These are phyloP conservation scores for Vitis rotundifolia DNA, from an alignment of 164 flowering plant species.

Conservation along the genomic window DNA sequence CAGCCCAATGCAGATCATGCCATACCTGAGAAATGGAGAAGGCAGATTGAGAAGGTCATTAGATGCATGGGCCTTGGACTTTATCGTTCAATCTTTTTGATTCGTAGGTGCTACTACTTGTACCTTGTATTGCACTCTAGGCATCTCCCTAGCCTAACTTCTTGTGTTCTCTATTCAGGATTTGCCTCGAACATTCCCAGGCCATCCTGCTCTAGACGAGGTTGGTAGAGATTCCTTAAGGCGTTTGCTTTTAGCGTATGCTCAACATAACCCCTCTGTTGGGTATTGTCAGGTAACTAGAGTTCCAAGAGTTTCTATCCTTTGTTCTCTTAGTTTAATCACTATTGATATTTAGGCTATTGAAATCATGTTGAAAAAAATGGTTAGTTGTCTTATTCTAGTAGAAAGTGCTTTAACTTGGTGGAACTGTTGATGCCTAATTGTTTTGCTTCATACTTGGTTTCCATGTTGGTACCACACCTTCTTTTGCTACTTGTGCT, in stretches of 20 bases:
- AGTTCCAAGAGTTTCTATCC: background rate
- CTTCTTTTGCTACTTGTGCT: too few species aligned
- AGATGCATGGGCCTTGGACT: slow-evolving; percentile 52
- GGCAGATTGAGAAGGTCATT: slow-evolving; percentile 95
- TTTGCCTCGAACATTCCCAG: slow-evolving; percentile 86
- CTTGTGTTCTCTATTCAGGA: slow-evolving; percentile 24
- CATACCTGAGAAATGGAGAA: slow-evolving; percentile 71
- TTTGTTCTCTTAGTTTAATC: too few species aligned
- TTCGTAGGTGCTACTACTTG: slow-evolving; percentile 35
- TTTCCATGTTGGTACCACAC: too few species aligned
- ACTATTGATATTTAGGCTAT: too few species aligned
- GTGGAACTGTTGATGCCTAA: too few species aligned
- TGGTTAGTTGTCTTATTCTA: too few species aligned
- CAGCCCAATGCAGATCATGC: background rate
- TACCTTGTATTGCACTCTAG: slow-evolving; percentile 12
- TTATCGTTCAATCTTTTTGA: slow-evolving; percentile 32
- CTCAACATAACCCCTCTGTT: slow-evolving; percentile 93
- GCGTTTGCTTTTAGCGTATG: slow-evolving; percentile 91
- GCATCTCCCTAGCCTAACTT: slow-evolving; percentile 20
- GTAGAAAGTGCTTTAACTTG: too few species aligned
- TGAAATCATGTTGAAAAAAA: too few species aligned
- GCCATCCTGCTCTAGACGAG: slow-evolving; percentile 97
- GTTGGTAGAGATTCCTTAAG: slow-evolving; percentile 89
- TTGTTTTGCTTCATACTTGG: too few species aligned
- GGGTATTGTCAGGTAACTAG: slow-evolving; percentile 92